Evolutionary conservation across 2,329 filamentous ascomycete genomes (phyloP).

Genomic region (Beauveria sp.): DNA sequence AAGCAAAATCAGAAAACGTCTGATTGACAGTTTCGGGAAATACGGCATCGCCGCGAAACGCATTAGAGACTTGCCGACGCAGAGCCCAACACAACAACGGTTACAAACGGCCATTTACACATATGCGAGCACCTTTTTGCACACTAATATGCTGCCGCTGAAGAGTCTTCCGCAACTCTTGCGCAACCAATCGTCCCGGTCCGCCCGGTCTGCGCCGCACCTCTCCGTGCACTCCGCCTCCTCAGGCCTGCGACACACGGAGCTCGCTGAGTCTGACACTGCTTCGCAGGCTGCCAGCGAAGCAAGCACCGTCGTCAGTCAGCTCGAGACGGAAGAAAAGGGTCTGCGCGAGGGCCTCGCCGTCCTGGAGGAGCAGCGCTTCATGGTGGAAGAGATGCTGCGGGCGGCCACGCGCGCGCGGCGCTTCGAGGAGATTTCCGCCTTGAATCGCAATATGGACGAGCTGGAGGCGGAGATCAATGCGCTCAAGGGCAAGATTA

Average conservation of each 20-base stretch:
- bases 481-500: constrained; percentile 55
- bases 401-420: constrained; percentile 65
- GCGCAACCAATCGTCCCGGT: constrained; percentile 31
- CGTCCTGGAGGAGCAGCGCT: constrained; percentile 84
- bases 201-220: constrained; percentile 23
- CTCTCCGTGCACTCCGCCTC: constrained; percentile 28
- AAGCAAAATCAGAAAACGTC: constrained; percentile 77
- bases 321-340: constrained; percentile 75
- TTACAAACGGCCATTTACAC: constrained; percentile 78
- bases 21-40: constrained; percentile 83
- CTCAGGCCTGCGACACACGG: constrained; percentile 38
- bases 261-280: constrained; percentile 39
- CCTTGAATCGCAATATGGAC: constrained; percentile 70
- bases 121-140: constrained; percentile 74
- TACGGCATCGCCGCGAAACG: constrained; percentile 77
- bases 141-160: constrained; percentile 83
- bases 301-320: constrained; percentile 44
- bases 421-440: constrained; percentile 80
- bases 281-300: constrained; percentile 39
- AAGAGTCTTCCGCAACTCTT: constrained; percentile 66
- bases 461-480: constrained; percentile 76
- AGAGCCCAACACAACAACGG: constrained; percentile 62
- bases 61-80: constrained; percentile 69
- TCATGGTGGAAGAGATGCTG: constrained; percentile 83
- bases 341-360: constrained; percentile 71